Base-by-base conservation (phyloP, 2,329 filamentous ascomycete genomes). In the Claviceps purpurea region DNA sequence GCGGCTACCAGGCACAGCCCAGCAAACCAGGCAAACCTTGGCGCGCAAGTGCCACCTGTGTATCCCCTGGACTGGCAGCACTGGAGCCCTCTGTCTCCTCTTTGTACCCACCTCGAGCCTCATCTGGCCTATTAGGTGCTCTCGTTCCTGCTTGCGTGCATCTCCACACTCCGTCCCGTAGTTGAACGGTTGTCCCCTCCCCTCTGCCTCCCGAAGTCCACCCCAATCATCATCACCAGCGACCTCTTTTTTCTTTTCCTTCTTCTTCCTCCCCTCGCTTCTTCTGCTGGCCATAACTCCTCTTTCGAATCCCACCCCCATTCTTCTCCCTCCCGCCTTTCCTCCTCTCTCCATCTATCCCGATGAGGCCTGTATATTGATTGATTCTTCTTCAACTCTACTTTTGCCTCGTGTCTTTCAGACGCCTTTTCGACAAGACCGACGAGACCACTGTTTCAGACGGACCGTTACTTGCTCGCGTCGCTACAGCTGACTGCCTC, bases 351-450 rank as follows among this genome's bases (percentile, higher is more conserved):
- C 43, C 55, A 48, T 48, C 26, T 56, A 56, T 50, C 30, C 57
- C 58, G 57, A 65, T 66, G 65, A 62, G 63, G 64, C 65, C 60
- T 67, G 63, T 68, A 64, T 65, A 65, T 66, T 66, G 62, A 66
- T 66, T 67, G 62, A 67, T 61, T 57, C 39, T 50, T 50, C 55
- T 59, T 56, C 60, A 34, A 34, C 57, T 57, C 63, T 58, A 59
- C 62, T 63, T 63, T 60, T 60, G 58, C 53, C 55, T 58, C 57
- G 45, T 44, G 49, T 50, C 55, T 56, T 55, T 40, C 26, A 18
- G 22, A n/a, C 40, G 51, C 46, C 37, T 34, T 43, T 34, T 34
- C 30, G 30, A 34, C 30, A 10, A 34, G 10, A 34, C 30, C 22
- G 40, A 50, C 52, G 20, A 49, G 44, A 22, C 45, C 44, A 42